phyloP scores from a whole-genome alignment of 495 filamentous ascomycete species.

The Staphylotrichum longicolle region DNA sequence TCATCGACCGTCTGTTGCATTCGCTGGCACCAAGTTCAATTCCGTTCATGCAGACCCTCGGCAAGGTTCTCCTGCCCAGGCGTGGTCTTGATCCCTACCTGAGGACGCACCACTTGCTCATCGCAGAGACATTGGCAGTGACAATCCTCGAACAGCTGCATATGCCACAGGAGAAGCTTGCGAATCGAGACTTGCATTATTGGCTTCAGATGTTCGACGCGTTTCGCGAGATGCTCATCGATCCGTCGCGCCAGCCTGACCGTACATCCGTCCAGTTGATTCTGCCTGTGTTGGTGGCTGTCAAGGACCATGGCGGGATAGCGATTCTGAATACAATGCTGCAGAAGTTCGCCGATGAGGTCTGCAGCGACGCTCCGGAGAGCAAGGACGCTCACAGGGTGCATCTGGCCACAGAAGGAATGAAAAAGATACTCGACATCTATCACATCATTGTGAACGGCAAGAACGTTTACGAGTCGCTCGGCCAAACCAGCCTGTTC shows the following conservation, averaged over 20 bases:
- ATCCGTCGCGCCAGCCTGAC: constrained; percentile 53
- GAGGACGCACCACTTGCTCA: constrained; percentile 64
- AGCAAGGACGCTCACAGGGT: constrained; percentile 37
- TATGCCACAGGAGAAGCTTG: constrained; percentile 24
- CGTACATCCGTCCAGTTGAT: constrained; percentile 64
- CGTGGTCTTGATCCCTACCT: constrained; percentile 61
- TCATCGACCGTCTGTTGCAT: constrained; percentile 71
- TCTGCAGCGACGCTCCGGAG: constrained; percentile 42
- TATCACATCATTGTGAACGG: constrained; percentile 72
- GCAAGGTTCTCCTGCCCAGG: constrained; percentile 72
- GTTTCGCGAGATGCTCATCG: constrained; percentile 74
- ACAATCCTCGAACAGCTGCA: constrained; percentile 64
- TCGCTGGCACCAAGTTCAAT: constrained; percentile 68
- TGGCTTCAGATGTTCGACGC: constrained; percentile 77
- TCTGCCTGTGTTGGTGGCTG: constrained; percentile 76
- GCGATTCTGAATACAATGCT: constrained; percentile 70
- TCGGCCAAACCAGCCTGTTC: constrained; percentile 60
- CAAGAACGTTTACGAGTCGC: constrained; percentile 75
- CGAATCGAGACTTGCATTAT: constrained; percentile 62
- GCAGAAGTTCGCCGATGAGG: constrained; percentile 66
- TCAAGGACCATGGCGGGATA: constrained; percentile 78
- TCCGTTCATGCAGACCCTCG: constrained; percentile 74
- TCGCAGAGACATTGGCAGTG: constrained; percentile 76
- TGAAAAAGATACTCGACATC: constrained; percentile 81
- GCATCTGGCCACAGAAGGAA: constrained; percentile 51